A percentile compares a stretch with the other conserved stretches of the same genome.
Evolutionary conservation across 2,329 filamentous ascomycete species (phyloP).

Genomic region (Epicoccum nigrum): DNA sequence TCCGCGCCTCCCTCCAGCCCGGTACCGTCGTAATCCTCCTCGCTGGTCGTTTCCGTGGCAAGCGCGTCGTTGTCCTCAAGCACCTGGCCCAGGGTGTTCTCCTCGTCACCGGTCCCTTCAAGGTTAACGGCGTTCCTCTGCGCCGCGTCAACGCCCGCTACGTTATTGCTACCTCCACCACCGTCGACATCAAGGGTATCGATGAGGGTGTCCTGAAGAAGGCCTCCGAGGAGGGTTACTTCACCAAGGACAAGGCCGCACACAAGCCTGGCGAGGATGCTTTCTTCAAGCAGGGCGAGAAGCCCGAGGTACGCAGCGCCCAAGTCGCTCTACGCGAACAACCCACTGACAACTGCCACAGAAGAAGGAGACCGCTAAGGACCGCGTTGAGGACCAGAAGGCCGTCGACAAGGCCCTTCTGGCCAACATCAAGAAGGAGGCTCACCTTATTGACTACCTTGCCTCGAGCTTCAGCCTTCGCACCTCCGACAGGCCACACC

Average conservation of each 20-base stretch:
- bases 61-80: conserved; percentile 99
- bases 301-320: conserved; percentile 77
- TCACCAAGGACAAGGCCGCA: conserved; percentile 91
- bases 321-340: neutral
- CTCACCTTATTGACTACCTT: conserved; percentile 92
- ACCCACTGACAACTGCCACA: conserved; percentile 52
- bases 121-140: conserved; percentile 99
- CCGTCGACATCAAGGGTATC: conserved; percentile 82
- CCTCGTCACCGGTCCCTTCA: conserved; percentile 99
- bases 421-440: conserved; percentile 97
- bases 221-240: conserved; percentile 84
- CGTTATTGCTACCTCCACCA: conserved; percentile 88
- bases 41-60: conserved; percentile 98
- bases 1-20: conserved; percentile 87
- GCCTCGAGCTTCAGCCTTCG: conserved; percentile 95
- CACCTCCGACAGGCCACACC: conserved; percentile 99
- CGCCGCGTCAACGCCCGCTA: conserved; percentile 91
- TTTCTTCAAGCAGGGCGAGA: conserved; percentile 99
- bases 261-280: conserved; percentile 97
- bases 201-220: conserved; percentile 77
- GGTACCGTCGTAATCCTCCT: conserved; percentile 98
- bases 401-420: conserved; percentile 95
- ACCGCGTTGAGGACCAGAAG: conserved; percentile 97
- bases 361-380: conserved; percentile 97
- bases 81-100: conserved; percentile 96